Percentiles rank a stretch among this genome's conserved stretches.
phyloP scores from a whole-genome alignment of 345 rosid genomes.

The Salix exigua region DNA sequence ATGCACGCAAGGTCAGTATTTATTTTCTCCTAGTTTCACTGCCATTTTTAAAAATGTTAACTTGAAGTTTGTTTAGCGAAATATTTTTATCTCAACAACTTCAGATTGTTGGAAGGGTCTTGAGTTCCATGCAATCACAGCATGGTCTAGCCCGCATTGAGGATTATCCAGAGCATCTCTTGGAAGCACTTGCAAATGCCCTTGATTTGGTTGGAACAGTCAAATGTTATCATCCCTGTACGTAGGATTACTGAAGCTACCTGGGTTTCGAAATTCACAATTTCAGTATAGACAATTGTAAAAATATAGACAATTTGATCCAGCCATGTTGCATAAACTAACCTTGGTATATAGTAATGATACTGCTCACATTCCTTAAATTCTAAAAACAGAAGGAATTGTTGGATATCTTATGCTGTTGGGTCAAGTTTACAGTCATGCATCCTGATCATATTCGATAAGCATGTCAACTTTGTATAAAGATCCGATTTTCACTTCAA shows the following conservation, averaged over 20 bases:
- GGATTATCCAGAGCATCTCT: conserved; percentile 46
- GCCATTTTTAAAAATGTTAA: neutral
- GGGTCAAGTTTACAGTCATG: neutral
- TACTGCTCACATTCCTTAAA: neutral
- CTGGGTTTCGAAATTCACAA: neutral
- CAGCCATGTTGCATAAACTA: neutral
- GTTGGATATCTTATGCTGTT: neutral
- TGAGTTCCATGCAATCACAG: conserved; percentile 40
- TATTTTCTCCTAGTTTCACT: neutral
- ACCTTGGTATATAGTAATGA: neutral
- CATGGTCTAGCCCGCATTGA: conserved; percentile 35
- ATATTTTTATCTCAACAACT: neutral
- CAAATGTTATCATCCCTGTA: conserved; percentile 32
- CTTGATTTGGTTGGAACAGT: conserved; percentile 47
- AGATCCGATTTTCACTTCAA: neutral
- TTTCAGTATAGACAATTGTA: neutral
- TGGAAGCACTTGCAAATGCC: conserved; percentile 43
- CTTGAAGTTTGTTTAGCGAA: neutral
- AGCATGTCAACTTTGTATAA: neutral
- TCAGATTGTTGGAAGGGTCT: conserved; percentile 57
- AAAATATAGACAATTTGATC: neutral
- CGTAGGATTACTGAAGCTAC: neutral
- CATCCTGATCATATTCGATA: neutral
- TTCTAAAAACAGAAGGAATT: neutral
- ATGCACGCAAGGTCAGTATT: conserved; percentile 50